A percentile compares a stretch with the other conserved stretches of the same genome.
These are phyloP conservation scores for Xylaria venustula DNA, from an alignment of 495 filamentous ascomycete genomes.

Conservation along the genomic window DNA sequence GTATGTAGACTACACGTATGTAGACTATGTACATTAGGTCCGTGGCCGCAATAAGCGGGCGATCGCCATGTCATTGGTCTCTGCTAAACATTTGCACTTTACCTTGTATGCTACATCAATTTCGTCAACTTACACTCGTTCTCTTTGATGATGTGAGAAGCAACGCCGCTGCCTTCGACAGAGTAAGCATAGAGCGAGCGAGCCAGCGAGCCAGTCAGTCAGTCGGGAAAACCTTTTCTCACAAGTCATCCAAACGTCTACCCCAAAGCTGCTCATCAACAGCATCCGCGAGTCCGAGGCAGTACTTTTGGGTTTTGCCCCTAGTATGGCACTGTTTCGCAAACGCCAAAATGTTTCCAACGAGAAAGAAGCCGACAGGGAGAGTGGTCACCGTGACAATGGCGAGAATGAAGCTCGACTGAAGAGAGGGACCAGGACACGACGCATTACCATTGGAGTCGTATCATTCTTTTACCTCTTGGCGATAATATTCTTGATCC, in stretches of 20 bases:
- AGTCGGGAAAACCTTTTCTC: too few relatives aligned
- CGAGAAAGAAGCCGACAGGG: slow-evolving; percentile 19
- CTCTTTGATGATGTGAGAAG: not conserved
- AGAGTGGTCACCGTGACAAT: slow-evolving; percentile 7
- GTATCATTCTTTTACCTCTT: slow-evolving; percentile 70
- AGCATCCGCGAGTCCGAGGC: not conserved
- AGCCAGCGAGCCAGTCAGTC: too few relatives aligned
- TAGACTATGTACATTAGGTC: too few relatives aligned
- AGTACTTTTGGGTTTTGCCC: not conserved
- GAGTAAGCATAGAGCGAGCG: not conserved
- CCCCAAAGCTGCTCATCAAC: too few relatives aligned
- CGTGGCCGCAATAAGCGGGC: not conserved
- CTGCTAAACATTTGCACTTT: not conserved
- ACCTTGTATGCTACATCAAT: not conserved
- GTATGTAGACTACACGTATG: too few relatives aligned
- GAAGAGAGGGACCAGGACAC: slow-evolving; percentile 56
- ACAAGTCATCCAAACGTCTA: too few relatives aligned
- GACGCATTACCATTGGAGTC: slow-evolving; percentile 54
- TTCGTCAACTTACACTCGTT: not conserved
- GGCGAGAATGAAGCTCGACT: slow-evolving; percentile 21
- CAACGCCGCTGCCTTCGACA: not conserved
- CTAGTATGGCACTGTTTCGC: slow-evolving; percentile 3
- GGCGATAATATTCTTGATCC: slow-evolving; percentile 70
- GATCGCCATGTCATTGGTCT: not conserved
- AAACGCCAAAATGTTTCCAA: slow-evolving; percentile 2